phyloP scores from a whole-genome alignment of 2,329 filamentous ascomycete genomes.

The Fusarium haematococcum region DNA sequence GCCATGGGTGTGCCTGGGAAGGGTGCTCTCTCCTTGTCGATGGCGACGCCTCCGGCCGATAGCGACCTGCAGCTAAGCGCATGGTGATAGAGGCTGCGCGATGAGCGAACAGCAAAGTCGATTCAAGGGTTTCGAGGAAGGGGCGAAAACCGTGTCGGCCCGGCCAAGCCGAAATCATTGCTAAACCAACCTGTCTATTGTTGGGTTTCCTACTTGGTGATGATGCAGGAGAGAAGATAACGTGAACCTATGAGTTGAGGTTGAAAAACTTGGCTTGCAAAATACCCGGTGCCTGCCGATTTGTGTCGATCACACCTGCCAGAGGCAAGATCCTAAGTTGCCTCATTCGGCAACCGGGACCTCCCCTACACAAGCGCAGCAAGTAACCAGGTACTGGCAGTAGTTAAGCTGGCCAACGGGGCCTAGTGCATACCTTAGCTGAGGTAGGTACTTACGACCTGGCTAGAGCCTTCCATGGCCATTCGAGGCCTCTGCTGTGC shows the following conservation, averaged over 20 bases:
- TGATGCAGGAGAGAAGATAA: neutral
- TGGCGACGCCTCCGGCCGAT: slow-evolving; percentile 38
- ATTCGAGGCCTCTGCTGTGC: neutral
- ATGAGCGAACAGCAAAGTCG: slow-evolving; percentile 36
- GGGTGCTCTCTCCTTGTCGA: slow-evolving; percentile 20
- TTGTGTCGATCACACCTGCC: slow-evolving; percentile 28
- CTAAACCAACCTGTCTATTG: slow-evolving; percentile 13
- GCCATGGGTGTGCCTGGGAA: slow-evolving; percentile 26
- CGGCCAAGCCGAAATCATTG: slow-evolving; percentile 9
- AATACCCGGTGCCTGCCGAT: slow-evolving; percentile 1
- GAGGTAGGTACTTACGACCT: neutral
- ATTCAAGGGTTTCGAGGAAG: slow-evolving; percentile 22
- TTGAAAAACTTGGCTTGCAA: neutral
- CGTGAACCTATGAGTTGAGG: neutral
- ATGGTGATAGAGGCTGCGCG: slow-evolving; percentile 25
- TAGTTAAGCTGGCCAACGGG: neutral
- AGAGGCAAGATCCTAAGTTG: slow-evolving; percentile 33
- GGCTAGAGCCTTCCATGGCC: neutral
- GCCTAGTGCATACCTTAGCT: neutral
- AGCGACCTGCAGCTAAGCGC: slow-evolving; percentile 40
- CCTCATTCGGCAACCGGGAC: slow-evolving; percentile 29
- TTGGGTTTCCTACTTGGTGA: neutral
- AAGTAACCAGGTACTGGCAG: slow-evolving; percentile 16
- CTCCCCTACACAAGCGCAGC: neutral
- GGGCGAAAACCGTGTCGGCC: slow-evolving; percentile 27